A percentile compares a stretch with the other conserved stretches of the same genome.
Conservation (phyloP, 1,284 basidiomycete genomes). For the Cystobasidium slooffiae region DNA sequence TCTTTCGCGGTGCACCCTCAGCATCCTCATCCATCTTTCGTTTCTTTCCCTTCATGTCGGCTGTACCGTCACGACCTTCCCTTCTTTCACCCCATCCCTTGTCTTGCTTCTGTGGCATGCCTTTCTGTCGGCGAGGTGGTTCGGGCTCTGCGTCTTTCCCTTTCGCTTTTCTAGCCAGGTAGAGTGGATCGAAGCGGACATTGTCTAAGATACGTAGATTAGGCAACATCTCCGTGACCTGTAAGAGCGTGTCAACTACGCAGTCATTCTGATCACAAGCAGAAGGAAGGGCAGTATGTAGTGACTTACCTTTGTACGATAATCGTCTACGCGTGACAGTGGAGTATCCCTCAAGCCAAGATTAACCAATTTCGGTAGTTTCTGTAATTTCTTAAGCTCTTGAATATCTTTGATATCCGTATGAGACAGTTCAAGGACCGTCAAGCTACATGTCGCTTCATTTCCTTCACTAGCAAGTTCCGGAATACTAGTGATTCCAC, state of each 20-base stretch:
- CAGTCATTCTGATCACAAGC: background rate
- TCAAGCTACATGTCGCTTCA: background rate
- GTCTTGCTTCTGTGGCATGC: background rate
- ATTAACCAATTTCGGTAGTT: conserved; percentile 19
- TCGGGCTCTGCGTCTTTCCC: conserved; percentile 12
- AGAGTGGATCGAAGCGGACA: conserved; percentile 36
- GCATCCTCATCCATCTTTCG: background rate
- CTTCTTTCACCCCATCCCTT: background rate
- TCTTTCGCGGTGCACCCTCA: background rate
- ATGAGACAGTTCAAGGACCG: conserved; percentile 32
- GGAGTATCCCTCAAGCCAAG: conserved; percentile 30
- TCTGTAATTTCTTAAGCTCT: conserved; percentile 17
- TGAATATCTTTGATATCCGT: conserved; percentile 5
- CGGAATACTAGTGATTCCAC: conserved; percentile 20
- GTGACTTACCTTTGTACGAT: conserved; percentile 21
- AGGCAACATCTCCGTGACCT: conserved; percentile 31
- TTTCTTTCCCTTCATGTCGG: conserved; percentile 9
- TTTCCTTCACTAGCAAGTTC: conserved; percentile 8
- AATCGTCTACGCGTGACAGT: conserved; percentile 6
- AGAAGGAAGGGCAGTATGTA: background rate
- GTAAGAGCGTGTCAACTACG: background rate
- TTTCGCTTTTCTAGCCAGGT: conserved; percentile 32
- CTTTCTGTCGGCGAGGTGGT: background rate
- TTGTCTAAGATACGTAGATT: conserved; percentile 39
- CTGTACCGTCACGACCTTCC: background rate